Evolutionary conservation across 257 asterid species (phyloP).

Genomic region (Avicennia marina): DNA sequence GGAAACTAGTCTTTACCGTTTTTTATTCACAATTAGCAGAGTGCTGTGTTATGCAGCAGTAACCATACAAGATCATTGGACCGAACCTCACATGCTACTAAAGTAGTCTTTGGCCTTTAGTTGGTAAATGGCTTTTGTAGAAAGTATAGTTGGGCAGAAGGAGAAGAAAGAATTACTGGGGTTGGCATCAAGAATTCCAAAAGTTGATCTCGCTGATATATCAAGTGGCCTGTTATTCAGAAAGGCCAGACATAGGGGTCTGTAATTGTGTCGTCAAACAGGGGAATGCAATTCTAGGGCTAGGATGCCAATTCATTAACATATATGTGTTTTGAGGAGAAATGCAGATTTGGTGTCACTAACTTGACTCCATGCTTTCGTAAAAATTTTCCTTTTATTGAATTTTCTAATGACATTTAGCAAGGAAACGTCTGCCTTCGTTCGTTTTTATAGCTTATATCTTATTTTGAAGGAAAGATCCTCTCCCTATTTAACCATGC

Average conservation of each 20-base stretch:
- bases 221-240: neutral
- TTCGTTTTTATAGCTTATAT: neutral
- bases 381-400: neutral
- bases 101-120: slow-evolving; percentile 8
- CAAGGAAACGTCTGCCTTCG: neutral
- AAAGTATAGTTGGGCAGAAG: slow-evolving; percentile 3
- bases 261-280: neutral
- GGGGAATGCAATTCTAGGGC: slow-evolving; percentile 4
- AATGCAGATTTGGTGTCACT: neutral
- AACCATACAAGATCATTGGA: neutral
- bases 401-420: neutral
- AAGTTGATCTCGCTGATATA: neutral
- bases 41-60: neutral
- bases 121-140: slow-evolving; percentile 4
- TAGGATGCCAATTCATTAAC: neutral
- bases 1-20: neutral
- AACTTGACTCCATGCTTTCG: neutral
- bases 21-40: neutral
- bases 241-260: no score
- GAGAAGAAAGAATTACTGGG: neutral
- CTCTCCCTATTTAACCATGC: neutral
- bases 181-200: neutral
- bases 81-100: neutral
- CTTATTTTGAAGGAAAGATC: neutral
- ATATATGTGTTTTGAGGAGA: neutral